These are phyloP conservation scores for Hymenoscyphus linearis DNA, from an alignment of 2,329 filamentous ascomycete genomes.

Conservation along the genomic window DNA sequence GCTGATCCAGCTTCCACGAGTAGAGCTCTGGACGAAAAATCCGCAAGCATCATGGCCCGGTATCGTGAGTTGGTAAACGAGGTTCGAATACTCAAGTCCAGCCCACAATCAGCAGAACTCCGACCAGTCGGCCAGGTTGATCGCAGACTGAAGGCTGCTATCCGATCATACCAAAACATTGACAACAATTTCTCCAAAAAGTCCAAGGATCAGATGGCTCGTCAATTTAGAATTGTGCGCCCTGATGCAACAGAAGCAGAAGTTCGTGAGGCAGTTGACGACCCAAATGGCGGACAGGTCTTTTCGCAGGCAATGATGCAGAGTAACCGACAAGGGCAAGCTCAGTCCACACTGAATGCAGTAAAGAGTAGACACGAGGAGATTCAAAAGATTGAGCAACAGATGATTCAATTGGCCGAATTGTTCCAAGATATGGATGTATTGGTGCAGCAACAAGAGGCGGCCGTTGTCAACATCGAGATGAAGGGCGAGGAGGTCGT, in stretches of 20 bases:
- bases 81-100: slow-evolving; percentile 77
- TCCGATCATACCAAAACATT: slow-evolving; percentile 73
- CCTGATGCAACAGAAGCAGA: slow-evolving; percentile 76
- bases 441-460: slow-evolving; percentile 81
- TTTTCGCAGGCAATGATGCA: slow-evolving; percentile 84
- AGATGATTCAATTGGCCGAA: slow-evolving; percentile 81
- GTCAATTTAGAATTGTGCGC: slow-evolving; percentile 85
- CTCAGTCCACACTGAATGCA: slow-evolving; percentile 70
- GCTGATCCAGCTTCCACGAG: slow-evolving; percentile 64
- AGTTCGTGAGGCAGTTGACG: slow-evolving; percentile 70
- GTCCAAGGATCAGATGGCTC: slow-evolving; percentile 75
- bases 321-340: slow-evolving; percentile 75
- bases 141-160: slow-evolving; percentile 71
- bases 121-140: slow-evolving; percentile 79
- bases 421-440: slow-evolving; percentile 87
- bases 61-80: slow-evolving; percentile 77
- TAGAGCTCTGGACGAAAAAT: slow-evolving; percentile 66
- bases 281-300: slow-evolving; percentile 61
- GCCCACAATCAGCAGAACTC: slow-evolving; percentile 66
- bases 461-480: slow-evolving; percentile 74
- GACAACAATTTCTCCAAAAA: slow-evolving; percentile 77
- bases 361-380: slow-evolving; percentile 80
- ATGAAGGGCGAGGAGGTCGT: slow-evolving; percentile 81
- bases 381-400: slow-evolving; percentile 85
- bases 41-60: slow-evolving; percentile 73